Percentiles rank a stretch among this genome's conserved stretches.
These are phyloP conservation scores for Fusarium floridanum DNA, from an alignment of 2,329 filamentous ascomycete genomes.

Conservation along the genomic window DNA sequence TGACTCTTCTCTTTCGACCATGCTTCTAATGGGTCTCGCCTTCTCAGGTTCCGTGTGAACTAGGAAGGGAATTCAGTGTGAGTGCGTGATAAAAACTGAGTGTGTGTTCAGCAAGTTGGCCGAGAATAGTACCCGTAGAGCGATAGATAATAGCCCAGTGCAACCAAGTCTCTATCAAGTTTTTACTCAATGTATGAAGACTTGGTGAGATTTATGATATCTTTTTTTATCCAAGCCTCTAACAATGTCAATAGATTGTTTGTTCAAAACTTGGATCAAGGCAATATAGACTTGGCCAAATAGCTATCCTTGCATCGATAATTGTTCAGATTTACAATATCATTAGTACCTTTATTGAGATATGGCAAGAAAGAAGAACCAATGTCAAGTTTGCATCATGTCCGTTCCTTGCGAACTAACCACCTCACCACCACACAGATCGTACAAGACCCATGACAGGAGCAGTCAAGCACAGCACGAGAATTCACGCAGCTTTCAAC, in stretches of 20 bases:
- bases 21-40: too few relatives aligned
- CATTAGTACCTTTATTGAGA: not conserved
- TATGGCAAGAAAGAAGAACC: not conserved
- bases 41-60: too few relatives aligned
- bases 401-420: not conserved
- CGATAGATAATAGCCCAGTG: not conserved
- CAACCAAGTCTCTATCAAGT: too few relatives aligned
- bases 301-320: not conserved
- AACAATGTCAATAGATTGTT: too few relatives aligned
- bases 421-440: too few relatives aligned
- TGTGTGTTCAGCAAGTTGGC: not conserved
- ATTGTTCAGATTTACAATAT: not conserved
- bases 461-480: not conserved
- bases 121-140: not conserved
- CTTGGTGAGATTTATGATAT: not conserved
- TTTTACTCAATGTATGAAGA: not conserved
- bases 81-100: not conserved
- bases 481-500: too few relatives aligned
- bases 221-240: not conserved
- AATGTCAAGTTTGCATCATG: not conserved
- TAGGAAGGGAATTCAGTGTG: not conserved
- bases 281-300: not conserved
- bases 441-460: too few relatives aligned
- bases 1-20: not conserved
- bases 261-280: too few relatives aligned